A percentile compares a stretch with the other conserved stretches of the same genome.
These are phyloP conservation scores for Eimeria acervulina DNA, from an alignment of 169 alveolate species.

Conservation along the genomic window DNA sequence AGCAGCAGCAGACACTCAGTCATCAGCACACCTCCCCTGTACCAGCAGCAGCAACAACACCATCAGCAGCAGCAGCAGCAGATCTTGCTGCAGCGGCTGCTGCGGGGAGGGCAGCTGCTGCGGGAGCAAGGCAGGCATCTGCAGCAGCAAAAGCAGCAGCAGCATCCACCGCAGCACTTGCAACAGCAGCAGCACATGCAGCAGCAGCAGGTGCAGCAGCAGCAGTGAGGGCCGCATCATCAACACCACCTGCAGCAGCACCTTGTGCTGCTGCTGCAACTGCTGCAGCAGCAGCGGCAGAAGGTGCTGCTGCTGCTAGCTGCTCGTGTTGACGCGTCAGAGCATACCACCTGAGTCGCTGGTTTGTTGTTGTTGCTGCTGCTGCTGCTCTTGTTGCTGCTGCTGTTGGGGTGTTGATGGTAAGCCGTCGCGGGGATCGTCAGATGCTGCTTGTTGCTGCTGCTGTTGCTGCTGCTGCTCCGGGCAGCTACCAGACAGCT, in stretches of 20 bases:
- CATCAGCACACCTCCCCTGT: neutral
- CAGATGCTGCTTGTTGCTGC: neutral
- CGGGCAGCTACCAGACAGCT: neutral
- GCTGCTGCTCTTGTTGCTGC: conserved; percentile 26
- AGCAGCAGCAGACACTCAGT: neutral
- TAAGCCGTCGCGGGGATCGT: no score
- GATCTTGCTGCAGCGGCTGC: no score
- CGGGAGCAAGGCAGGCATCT: no score
- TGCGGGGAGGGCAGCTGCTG: no score
- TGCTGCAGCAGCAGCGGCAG: no score
- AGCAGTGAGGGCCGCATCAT: neutral
- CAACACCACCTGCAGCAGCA: neutral
- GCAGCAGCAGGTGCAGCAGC: neutral
- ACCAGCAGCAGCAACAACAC: conserved; percentile 13
- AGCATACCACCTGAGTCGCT: neutral
- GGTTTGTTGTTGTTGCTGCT: neutral
- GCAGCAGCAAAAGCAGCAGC: no score
- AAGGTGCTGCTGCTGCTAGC: neutral
- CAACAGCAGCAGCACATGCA: no score
- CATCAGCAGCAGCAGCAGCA: conserved; percentile 6
- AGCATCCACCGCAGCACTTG: no score
- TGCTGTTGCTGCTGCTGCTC: no score
- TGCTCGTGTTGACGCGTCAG: neutral
- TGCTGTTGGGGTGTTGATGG: no score
- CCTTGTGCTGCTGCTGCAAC: neutral